Conservation (phyloP, 2,329 filamentous ascomycete species). For the Parastagonospora nodorum region DNA sequence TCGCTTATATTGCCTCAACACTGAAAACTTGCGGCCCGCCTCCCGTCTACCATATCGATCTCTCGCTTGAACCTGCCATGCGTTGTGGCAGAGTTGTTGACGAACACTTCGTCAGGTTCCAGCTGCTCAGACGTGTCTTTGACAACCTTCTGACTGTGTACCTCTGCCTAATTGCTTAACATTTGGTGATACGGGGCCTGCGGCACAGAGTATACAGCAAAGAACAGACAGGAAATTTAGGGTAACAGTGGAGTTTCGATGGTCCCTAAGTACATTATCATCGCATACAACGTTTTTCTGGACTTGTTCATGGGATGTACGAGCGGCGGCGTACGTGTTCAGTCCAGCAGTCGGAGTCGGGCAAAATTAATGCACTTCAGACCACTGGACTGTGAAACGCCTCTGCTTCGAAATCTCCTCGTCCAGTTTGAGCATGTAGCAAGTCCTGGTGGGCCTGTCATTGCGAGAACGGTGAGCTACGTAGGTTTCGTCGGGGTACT, state of each 20-base stretch:
- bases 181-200: slow-evolving; percentile 51
- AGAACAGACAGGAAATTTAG: slow-evolving; percentile 66
- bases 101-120: slow-evolving; percentile 53
- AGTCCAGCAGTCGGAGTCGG: slow-evolving; percentile 15
- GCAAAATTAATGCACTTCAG: slow-evolving; percentile 60
- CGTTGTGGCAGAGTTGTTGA: slow-evolving; percentile 58
- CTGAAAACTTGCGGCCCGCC: slow-evolving; percentile 3
- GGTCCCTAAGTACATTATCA: slow-evolving; percentile 63
- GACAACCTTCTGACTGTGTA: slow-evolving; percentile 48
- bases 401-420: slow-evolving; percentile 48
- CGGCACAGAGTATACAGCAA: slow-evolving; percentile 57
- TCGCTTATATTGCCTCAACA: too few species aligned
- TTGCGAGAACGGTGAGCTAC: slow-evolving; percentile 57
- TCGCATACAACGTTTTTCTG: slow-evolving; percentile 66
- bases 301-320: slow-evolving; percentile 70
- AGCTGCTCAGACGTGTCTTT: slow-evolving; percentile 55
- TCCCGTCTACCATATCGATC: slow-evolving; percentile 57
- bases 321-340: slow-evolving; percentile 55
- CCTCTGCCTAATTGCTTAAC: slow-evolving; percentile 5
- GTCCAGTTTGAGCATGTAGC: slow-evolving; percentile 49
- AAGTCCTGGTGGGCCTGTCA: slow-evolving; percentile 39
- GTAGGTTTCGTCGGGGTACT: slow-evolving; percentile 58
- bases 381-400: slow-evolving; percentile 57
- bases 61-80: slow-evolving; percentile 58
- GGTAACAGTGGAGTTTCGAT: slow-evolving; percentile 60